Base-by-base conservation (phyloP, 305 asterid genomes). In the Salvia sclarea region DNA sequence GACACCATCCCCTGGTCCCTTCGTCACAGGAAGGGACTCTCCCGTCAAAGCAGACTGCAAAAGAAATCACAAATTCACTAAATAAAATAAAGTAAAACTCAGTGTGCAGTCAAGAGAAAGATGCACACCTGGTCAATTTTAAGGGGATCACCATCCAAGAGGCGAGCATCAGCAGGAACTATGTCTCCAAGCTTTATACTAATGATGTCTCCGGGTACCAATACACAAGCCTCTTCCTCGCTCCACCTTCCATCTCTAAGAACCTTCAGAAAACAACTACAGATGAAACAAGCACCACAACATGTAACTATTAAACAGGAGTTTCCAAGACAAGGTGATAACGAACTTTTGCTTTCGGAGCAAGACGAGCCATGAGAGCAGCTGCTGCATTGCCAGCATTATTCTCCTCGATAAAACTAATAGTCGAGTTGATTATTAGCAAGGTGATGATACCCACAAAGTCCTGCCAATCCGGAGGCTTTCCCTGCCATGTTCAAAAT, bases 341-440 rank as follows among this genome's bases (percentile, higher is more conserved):
- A 52, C 76, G 9, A 52, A 86, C 97, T 86, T 88, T 91, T 24
- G 96, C 95, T 78, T 88, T 91, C 4, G 97, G 97, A 77, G 97
- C 96, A 69, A 88, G 95, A 60, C 88, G 82, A 48, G 97, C 97
- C 96, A 88, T 91, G 68, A 91, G 96, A 50, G 97, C 97, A 60
- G 97, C 97, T 10, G 97, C 97, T 45, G 96, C 97, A 49, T 91
- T 91, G 44, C 97, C 95, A 33, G 97, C 97, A 76, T 86, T 88
- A 76, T 88, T 91, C 85, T 91, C 97, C 83, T 91, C 96, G 1
- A 85, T 84, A 52, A 91, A 91, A 83, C 97, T 91, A 55, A 91
- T 91, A 7, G 97, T 91, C 12, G 97, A 91, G 82, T 91, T 91
- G 66, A 91, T 84, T 47, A 88, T 5, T 18, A 91, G 90, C 82